phyloP scores from a whole-genome alignment of 768 basidiomycete genomes.

The Strobilomyces echinocephalus region DNA sequence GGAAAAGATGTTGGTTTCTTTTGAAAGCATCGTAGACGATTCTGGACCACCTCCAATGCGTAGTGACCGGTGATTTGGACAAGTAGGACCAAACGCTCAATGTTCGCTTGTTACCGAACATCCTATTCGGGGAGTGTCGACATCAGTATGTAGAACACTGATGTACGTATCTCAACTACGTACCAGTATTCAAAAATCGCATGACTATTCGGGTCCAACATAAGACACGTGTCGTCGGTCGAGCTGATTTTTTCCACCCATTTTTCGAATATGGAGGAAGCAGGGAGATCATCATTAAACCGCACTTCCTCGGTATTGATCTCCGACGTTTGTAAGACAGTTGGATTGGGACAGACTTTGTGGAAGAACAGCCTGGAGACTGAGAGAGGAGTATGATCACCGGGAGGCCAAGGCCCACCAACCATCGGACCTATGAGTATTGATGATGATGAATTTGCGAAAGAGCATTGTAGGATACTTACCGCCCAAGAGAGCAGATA shows the following conservation, averaged over 20 bases:
- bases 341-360: conserved; percentile 38
- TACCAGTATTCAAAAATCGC: conserved; percentile 37
- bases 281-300: conserved; percentile 23
- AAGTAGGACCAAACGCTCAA: conserved; percentile 34
- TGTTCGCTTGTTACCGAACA: conserved; percentile 32
- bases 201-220: conserved; percentile 23
- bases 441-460: neutral
- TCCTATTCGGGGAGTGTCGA: conserved; percentile 19
- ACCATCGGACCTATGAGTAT: conserved; percentile 36
- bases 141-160: neutral
- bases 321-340: conserved; percentile 27
- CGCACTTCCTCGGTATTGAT: conserved; percentile 29
- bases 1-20: conserved; percentile 29
- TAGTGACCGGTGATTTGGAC: conserved; percentile 31
- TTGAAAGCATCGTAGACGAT: conserved; percentile 31
- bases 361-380: conserved; percentile 36
- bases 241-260: conserved; percentile 35
- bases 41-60: conserved; percentile 37
- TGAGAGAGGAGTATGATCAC: conserved; percentile 31
- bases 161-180: conserved; percentile 1
- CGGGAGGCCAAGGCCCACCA: conserved; percentile 35
- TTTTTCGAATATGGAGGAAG: conserved; percentile 29
- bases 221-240: conserved; percentile 38
- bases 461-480: neutral
- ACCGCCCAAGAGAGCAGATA: conserved; percentile 40